Evolutionary conservation across 1,284 basidiomycete genomes (phyloP).

Genomic region (Pisolithus thermaeus): DNA sequence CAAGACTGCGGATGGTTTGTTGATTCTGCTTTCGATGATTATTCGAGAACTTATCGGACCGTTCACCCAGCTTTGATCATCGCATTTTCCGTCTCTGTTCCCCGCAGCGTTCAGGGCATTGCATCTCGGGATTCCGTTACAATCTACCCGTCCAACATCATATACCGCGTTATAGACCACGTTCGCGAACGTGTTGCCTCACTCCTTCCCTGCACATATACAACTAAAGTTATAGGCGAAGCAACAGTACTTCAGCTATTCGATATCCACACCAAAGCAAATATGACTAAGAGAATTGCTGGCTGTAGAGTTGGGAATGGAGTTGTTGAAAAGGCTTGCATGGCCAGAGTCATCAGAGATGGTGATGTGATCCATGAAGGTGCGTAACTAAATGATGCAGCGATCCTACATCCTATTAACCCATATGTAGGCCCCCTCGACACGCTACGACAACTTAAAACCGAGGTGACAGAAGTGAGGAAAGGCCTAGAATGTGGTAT

Average conservation of each 20-base stretch:
- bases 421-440: constrained; percentile 63
- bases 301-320: constrained; percentile 88
- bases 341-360: constrained; percentile 66
- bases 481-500: constrained; percentile 96
- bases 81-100: constrained; percentile 83
- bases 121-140: constrained; percentile 65
- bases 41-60: constrained; percentile 8
- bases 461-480: constrained; percentile 82
- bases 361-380: constrained; percentile 70
- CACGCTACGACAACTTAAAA: constrained; percentile 86
- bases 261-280: constrained; percentile 71
- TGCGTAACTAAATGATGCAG: constrained; percentile 27
- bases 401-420: constrained; percentile 2
- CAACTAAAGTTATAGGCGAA: constrained; percentile 79
- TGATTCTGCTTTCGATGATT: constrained; percentile 2
- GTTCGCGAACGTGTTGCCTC: constrained; percentile 67
- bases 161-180: constrained; percentile 88
- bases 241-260: constrained; percentile 83
- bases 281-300: constrained; percentile 69
- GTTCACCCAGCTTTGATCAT: constrained; percentile 64
- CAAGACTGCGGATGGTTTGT: constrained; percentile 77
- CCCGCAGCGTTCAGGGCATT: constrained; percentile 56
- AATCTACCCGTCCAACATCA: constrained; percentile 74
- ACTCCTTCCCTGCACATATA: constrained; percentile 72
- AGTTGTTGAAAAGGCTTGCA: constrained; percentile 61